These are phyloP conservation scores for Sanghuangporus weigelae DNA, from an alignment of 1,284 basidiomycete genomes.

Conservation along the genomic window DNA sequence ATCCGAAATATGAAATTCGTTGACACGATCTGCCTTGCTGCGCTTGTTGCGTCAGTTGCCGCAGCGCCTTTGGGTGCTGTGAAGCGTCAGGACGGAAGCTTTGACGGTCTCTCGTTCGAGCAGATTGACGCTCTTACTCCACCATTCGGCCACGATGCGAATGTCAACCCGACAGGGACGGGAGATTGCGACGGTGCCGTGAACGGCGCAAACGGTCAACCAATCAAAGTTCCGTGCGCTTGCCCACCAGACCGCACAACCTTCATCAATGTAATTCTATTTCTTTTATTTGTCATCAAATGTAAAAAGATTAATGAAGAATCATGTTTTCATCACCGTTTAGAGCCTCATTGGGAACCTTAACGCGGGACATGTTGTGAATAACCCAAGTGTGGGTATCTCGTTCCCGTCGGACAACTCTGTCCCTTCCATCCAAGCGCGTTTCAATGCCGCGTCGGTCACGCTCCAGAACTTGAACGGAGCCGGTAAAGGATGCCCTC, in stretches of 20 bases:
- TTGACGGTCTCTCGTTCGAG: constrained; percentile 18
- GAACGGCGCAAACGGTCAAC: constrained; percentile 27
- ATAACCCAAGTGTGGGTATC: constrained; percentile 32
- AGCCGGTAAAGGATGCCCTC: constrained; percentile 24
- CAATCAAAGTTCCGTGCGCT: constrained; percentile 34
- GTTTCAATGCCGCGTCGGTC: constrained; percentile 31
- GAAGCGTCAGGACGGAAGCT: constrained; percentile 14
- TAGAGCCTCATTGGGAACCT: constrained; percentile 31
- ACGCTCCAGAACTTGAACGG: constrained; percentile 30
- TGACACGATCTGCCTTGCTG: constrained; percentile 27
- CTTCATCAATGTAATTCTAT: constrained; percentile 28
- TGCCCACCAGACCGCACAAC: constrained; percentile 33
- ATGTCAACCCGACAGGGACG: constrained; percentile 26
- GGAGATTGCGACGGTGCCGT: constrained; percentile 33
- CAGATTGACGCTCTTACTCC: constrained; percentile 25
- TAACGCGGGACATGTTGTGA: constrained; percentile 32
- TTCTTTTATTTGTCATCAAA: neutral
- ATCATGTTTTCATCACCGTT: neutral
- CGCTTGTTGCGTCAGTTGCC: constrained; percentile 32
- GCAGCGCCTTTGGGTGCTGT: constrained; percentile 29
- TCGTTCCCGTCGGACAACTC: constrained; percentile 33
- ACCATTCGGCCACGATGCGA: constrained; percentile 24
- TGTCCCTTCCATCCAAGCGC: constrained; percentile 27
- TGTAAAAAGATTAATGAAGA: neutral
- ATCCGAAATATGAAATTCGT: constrained; percentile 19